Evolutionary conservation across 208 protist species (phyloP).

Genomic region (Wallacemonas sp.): DNA sequence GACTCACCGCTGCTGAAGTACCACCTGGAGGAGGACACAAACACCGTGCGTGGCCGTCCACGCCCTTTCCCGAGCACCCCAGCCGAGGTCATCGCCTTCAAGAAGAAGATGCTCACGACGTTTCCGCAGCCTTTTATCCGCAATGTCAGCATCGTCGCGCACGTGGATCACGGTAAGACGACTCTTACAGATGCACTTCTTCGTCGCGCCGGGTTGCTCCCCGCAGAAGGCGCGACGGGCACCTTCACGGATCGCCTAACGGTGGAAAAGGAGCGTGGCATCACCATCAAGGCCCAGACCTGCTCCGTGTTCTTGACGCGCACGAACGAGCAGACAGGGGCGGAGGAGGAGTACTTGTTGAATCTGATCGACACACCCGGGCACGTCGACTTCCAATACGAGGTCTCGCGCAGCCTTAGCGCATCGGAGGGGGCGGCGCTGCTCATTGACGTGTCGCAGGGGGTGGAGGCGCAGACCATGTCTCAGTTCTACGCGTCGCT

Average conservation of each 20-base stretch:
- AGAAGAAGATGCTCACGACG: slow-evolving; percentile 32
- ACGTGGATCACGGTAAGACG: slow-evolving; percentile 94
- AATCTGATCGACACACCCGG: slow-evolving; percentile 98
- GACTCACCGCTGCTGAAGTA: slow-evolving; percentile 13
- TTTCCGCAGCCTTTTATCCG: slow-evolving; percentile 73
- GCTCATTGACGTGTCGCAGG: slow-evolving; percentile 92
- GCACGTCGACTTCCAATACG: slow-evolving; percentile 98
- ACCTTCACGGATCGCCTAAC: slow-evolving; percentile 93
- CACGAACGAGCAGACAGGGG: background rate
- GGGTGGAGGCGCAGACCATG: slow-evolving; percentile 96
- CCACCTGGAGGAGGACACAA: slow-evolving; percentile 26
- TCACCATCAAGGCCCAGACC: slow-evolving; percentile 96
- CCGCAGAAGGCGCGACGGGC: slow-evolving; percentile 49
- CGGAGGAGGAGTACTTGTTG: slow-evolving; percentile 80
- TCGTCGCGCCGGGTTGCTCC: slow-evolving; percentile 73
- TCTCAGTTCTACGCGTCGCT: slow-evolving; percentile 96
- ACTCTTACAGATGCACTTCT: slow-evolving; percentile 91
- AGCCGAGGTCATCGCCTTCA: slow-evolving; percentile 33
- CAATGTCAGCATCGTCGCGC: slow-evolving; percentile 91
- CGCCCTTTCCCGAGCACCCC: slow-evolving; percentile 27
- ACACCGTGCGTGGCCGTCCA: slow-evolving; percentile 23
- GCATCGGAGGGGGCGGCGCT: slow-evolving; percentile 91
- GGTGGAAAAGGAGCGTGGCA: slow-evolving; percentile 95
- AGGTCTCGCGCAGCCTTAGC: slow-evolving; percentile 93
- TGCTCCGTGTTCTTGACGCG: slow-evolving; percentile 82